Evolutionary conservation across 176 grass and related monocot species (phyloP), one percentile per base, ranked within the genome.

Genomic region (Eleusine coracana): DNA sequence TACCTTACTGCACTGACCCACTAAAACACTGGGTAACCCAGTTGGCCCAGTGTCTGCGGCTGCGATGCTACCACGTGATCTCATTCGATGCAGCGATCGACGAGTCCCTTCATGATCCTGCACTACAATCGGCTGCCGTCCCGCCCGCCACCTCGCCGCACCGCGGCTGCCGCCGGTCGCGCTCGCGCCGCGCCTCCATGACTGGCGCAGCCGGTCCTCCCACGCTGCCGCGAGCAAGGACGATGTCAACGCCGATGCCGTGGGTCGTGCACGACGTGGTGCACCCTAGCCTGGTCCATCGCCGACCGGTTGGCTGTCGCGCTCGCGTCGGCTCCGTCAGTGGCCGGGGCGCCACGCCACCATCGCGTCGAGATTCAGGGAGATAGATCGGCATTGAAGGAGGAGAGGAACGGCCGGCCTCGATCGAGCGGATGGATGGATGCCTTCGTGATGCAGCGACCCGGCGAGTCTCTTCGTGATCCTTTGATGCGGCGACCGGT

Each of bases 121-220:
- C 31, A 34, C 31, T 34, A 72, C 89, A 88, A 17, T 68, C 92
- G 6, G 96, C 90, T 55, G 90, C 82, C 10, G 96, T 88, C 39
- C 90, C 96, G 0, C 92, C 96, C 10, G 93, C 92, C 76, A 89
- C 77, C 92, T 93, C 96, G 54, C 84, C 89, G 80, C 80, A 84
- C 82, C 31, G 66, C 45, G 44, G 83, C 73, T 25, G 50, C 70
- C 70, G 83, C 68, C 56, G 81, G 84, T 58, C 79, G 25, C 20
- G 39, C 34, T 68, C 62, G 72, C 54, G 38, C 28, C 58, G 77
- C 71, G 58, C n/a, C n/a, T n/a, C n/a, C n/a, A 46, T 39, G 87
- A 78, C 74, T 54, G 79, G n/a, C 77, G 74, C 68, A 20, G 68
- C 66, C 23, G n/a, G 44, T 61, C 58, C 48, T 20, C 73, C 54